Evolutionary conservation across 331 rosid genomes (phyloP), one percentile per base, ranked within the genome.

Genomic region (Prunus yedoensis): DNA sequence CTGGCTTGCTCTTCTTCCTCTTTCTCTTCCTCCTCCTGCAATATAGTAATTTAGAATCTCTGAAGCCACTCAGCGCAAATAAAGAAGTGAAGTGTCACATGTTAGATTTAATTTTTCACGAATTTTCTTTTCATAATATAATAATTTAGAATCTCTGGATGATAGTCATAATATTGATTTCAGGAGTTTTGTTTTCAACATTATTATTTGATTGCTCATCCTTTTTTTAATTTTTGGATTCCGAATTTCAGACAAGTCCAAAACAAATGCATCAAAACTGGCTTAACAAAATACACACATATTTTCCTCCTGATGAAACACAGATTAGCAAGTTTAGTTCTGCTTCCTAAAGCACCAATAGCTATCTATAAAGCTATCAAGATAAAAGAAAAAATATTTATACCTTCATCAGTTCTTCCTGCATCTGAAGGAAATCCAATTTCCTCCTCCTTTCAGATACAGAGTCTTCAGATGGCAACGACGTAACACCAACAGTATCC

Each of bases 371-470:
- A 14, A 11, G 21, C 21, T 12, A 6, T 59, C 13, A 43, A 45
- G 25, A 30, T 25, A 1, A 60, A 60, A 68, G n/a, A 18, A 16
- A 63, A 32, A 46, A 30, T 71, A 59, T n/a, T 68, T 38, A 76
- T 69, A 95, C 98, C 97, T 94, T 94, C 66, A 94, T 94, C 77
- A 83, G 82, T 76, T 94, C 97, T 86, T 94, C 98, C 83, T 94
- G 96, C 97, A 87, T 91, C 82, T 77, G 95, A 77, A 94, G 96
- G 89, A 75, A 94, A 84, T 91, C 98, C 89, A 91, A 74, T 73
- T 94, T 94, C 90, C 98, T 91, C 86, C 88, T 85, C 85, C 99
- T 87, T 81, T 88, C 96, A 67, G 99, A 88, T n/a, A 94, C 89
- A 75, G 96, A 89, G 77, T 91, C 97, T 79, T 83, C 99, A 66